Evolutionary conservation across 805 yeast species (phyloP), one percentile per base, ranked within the genome.

Genomic region (Yarrowia sp.): DNA sequence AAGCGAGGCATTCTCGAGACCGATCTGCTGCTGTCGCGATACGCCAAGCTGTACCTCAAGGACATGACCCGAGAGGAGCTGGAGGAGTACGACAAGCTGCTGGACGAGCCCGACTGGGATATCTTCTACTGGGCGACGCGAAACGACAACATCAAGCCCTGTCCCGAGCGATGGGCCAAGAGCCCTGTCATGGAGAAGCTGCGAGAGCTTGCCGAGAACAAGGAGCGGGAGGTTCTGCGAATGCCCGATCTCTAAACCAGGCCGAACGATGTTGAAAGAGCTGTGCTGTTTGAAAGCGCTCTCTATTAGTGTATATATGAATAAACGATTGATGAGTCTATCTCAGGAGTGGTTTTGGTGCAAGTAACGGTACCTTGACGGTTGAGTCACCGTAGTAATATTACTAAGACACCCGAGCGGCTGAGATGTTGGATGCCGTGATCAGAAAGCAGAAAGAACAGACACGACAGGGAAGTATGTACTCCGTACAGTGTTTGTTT

Each of bases 21-120:
- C 6, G 99, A 94, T 72, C 77, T 94, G 68, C 76, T 94, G 44
- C 79, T 94, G 63, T 85, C 94, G 18, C 81, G 91, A 63, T 94
- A 92, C 74, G 96, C 98, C 25, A 84, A 90, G 69, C 82, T 81
- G 70, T 82, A 88, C 70, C 77, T 94, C 65, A 74, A 79, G 36
- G 70, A 71, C 0, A 81, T 94, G 78, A 77, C 80, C 12, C 73
- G 76, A 64, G 86, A 79, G 61, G 87, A 90, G 74, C 77, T 94
- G 61, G 87, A 84, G 49, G 98, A 94, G 73, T 94, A 90, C 73
- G 97, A 93, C 70, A 46, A 66, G 62, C 64, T 94, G 63, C 79
- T 94, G 71, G 96, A 94, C 73, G 96, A 93, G 74, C 83, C 93
- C n/a, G 99, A 94, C 74, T 94, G 99, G 99, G 99, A 94, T 74